Conservation (phyloP, 805 yeast species). For the Maudiozyma barnettii region DNA sequence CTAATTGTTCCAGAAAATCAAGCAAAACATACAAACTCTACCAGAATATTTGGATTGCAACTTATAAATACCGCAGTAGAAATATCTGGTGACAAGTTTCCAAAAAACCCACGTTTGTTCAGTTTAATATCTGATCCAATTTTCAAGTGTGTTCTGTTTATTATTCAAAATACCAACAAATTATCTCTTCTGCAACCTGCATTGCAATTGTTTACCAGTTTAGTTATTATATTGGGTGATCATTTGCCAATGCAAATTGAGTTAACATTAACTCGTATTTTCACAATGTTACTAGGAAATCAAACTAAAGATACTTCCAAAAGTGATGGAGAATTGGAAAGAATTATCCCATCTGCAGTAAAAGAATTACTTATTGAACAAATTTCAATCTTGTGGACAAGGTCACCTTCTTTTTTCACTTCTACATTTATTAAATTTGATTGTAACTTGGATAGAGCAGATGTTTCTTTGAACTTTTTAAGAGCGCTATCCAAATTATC, state of each 20-base stretch:
- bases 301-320: neutral
- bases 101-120: slow-evolving; percentile 54
- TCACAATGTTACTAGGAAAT: slow-evolving; percentile 41
- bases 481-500: slow-evolving; percentile 69
- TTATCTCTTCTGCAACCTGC: slow-evolving; percentile 65
- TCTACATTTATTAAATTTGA: slow-evolving; percentile 75
- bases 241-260: slow-evolving; percentile 75
- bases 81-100: slow-evolving; percentile 57
- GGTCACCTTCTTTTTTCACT: slow-evolving; percentile 70
- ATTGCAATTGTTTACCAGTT: slow-evolving; percentile 62
- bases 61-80: slow-evolving; percentile 74
- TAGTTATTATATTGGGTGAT: slow-evolving; percentile 56
- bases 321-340: slow-evolving; percentile 9
- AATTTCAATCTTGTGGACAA: slow-evolving; percentile 68
- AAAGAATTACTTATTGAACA: slow-evolving; percentile 83
- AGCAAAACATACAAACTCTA: slow-evolving; percentile 75
- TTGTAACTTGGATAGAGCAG: slow-evolving; percentile 81
- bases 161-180: slow-evolving; percentile 64
- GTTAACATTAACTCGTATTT: slow-evolving; percentile 52
- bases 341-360: slow-evolving; percentile 32
- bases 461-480: slow-evolving; percentile 57
- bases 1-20: slow-evolving; percentile 76
- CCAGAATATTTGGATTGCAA: slow-evolving; percentile 73
- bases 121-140: slow-evolving; percentile 66
- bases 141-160: slow-evolving; percentile 76